Percentiles rank a stretch among this genome's conserved stretches.
Evolutionary conservation across 1,284 basidiomycete genomes (phyloP).

Genomic region (Athelia psychrophila): DNA sequence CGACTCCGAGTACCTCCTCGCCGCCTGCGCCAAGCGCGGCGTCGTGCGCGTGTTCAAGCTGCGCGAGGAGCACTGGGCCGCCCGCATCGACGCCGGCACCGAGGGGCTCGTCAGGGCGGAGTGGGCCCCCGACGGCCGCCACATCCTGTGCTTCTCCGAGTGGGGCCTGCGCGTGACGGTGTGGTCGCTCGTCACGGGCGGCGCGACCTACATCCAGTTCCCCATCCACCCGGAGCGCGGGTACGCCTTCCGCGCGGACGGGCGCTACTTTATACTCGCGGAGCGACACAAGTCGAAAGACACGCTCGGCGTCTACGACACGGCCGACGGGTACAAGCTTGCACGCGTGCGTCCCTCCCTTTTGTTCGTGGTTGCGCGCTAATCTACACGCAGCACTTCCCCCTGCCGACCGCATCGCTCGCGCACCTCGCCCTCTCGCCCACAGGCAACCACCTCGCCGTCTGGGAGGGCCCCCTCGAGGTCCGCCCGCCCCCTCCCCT

Average conservation of each 20-base stretch:
- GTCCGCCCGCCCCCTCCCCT: slow-evolving; percentile 40
- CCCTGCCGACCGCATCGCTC: slow-evolving; percentile 73
- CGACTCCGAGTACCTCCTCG: slow-evolving; percentile 80
- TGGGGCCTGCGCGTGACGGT: slow-evolving; percentile 80
- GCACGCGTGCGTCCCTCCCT: slow-evolving; percentile 69
- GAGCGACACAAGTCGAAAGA: slow-evolving; percentile 88
- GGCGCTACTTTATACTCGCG: slow-evolving; percentile 76
- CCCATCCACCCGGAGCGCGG: slow-evolving; percentile 76
- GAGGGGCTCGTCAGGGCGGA: slow-evolving; percentile 82
- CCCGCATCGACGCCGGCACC: slow-evolving; percentile 70
- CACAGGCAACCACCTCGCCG: slow-evolving; percentile 74
- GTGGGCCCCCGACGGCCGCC: slow-evolving; percentile 82
- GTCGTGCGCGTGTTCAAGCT: slow-evolving; percentile 72
- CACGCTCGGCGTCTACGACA: slow-evolving; percentile 80
- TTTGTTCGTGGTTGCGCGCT: too few relatives aligned
- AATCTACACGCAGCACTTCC: slow-evolving; percentile 61
- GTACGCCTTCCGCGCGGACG: slow-evolving; percentile 77
- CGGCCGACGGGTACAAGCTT: slow-evolving; percentile 63
- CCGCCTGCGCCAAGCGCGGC: slow-evolving; percentile 63
- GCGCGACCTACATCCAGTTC: slow-evolving; percentile 74
- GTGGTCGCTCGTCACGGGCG: slow-evolving; percentile 72
- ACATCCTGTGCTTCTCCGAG: slow-evolving; percentile 83
- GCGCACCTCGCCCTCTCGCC: slow-evolving; percentile 81
- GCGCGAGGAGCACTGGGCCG: slow-evolving; percentile 71
- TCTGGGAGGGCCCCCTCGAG: slow-evolving; percentile 82